phyloP scores from a whole-genome alignment of 306 rosid genomes.

The Hippophae rhamnoides region DNA sequence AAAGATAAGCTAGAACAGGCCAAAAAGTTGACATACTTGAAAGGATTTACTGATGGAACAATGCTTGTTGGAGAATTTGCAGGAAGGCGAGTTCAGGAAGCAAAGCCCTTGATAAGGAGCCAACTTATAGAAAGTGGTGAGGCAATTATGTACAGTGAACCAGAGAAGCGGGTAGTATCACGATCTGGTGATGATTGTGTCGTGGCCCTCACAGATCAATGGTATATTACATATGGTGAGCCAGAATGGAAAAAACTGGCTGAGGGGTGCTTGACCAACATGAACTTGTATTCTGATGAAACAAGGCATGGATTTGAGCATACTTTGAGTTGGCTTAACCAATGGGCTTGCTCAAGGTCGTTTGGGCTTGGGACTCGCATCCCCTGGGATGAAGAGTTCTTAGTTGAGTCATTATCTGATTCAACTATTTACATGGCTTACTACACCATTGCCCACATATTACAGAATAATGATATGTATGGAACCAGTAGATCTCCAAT shows the following conservation, averaged over 20 bases:
- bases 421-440: conserved; percentile 96
- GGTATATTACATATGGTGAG: conserved; percentile 89
- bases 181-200: conserved; percentile 92
- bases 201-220: conserved; percentile 94
- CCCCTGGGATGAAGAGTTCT: conserved; percentile 83
- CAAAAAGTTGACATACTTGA: conserved; percentile 81
- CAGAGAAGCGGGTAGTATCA: conserved; percentile 74
- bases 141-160: conserved; percentile 77
- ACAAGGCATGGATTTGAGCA: conserved; percentile 86
- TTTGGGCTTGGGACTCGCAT: conserved; percentile 93
- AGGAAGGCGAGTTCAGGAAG: conserved; percentile 73
- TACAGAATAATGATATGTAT: conserved; percentile 66
- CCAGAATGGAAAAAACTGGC: conserved; percentile 68
- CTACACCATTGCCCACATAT: conserved; percentile 69
- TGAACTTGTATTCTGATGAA: conserved; percentile 69
- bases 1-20: conserved; percentile 97
- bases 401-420: conserved; percentile 85
- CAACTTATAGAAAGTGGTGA: conserved; percentile 66
- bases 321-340: conserved; percentile 79
- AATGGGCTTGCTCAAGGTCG: conserved; percentile 94
- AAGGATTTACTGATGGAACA: conserved; percentile 88
- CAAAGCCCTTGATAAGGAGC: conserved; percentile 66
- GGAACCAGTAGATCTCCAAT: conserved; percentile 40
- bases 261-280: conserved; percentile 62
- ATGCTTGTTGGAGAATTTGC: conserved; percentile 66